Evolutionary conservation across 306 rosid genomes (phyloP).

Genomic region (Lotus japonicus): DNA sequence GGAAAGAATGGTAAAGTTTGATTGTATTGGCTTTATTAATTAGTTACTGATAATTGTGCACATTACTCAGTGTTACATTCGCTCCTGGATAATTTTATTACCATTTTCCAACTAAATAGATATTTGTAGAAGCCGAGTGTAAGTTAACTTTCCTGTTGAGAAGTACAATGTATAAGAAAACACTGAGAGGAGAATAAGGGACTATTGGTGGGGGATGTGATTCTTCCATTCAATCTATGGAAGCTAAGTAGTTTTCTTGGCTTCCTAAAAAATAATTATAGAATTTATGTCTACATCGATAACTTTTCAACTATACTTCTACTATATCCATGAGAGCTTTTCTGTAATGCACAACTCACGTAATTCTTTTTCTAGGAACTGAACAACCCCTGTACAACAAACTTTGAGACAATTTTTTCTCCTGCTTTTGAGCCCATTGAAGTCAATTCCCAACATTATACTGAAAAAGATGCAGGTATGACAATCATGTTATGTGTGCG

Average conservation of each 20-base stretch:
- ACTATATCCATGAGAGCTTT: neutral
- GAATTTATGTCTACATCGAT: neutral
- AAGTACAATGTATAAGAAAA: neutral
- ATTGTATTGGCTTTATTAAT: slow-evolving; percentile 4
- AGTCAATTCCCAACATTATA: slow-evolving; percentile 34
- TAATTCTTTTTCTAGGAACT: slow-evolving; percentile 46
- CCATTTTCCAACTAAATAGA: neutral
- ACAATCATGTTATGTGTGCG: slow-evolving; percentile 2
- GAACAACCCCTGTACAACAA: slow-evolving; percentile 31
- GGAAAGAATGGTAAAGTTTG: slow-evolving; percentile 46
- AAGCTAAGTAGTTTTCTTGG: too few species aligned
- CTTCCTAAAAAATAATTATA: neutral
- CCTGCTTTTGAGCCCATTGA: slow-evolving; percentile 62
- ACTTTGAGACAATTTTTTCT: slow-evolving; percentile 67
- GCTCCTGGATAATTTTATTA: neutral
- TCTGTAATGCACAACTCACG: neutral
- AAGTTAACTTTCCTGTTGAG: neutral
- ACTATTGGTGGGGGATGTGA: neutral
- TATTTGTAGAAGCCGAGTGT: neutral
- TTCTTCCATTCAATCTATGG: too few species aligned
- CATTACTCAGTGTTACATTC: neutral
- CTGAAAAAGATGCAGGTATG: slow-evolving; percentile 50
- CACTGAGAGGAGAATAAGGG: neutral
- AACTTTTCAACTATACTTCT: neutral
- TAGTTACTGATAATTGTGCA: neutral